Evolutionary conservation across 2,329 filamentous ascomycete species (phyloP).

Genomic region (Aschersonia sp.): DNA sequence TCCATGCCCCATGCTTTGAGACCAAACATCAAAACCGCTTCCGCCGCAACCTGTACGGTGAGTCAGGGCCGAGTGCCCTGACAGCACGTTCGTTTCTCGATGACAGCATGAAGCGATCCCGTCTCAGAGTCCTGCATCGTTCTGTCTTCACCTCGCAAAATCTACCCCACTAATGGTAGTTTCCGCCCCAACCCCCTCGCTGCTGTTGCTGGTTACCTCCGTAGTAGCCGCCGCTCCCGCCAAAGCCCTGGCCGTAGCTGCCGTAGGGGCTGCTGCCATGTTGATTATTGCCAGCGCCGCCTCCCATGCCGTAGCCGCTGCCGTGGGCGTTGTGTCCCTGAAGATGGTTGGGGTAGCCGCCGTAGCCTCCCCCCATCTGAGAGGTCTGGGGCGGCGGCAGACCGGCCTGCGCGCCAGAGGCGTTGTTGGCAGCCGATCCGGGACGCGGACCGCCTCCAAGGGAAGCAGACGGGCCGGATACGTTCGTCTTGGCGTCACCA

Average conservation of each 20-base stretch:
- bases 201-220: conserved; percentile 27
- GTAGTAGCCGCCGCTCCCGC: conserved; percentile 30
- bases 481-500: conserved; percentile 34
- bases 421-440: conserved; percentile 41
- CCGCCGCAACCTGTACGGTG: no score
- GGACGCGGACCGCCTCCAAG: conserved; percentile 36
- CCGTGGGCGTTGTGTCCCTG: conserved; percentile 39
- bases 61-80: background rate
- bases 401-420: conserved; percentile 32
- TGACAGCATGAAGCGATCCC: background rate
- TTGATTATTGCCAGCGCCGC: conserved; percentile 33
- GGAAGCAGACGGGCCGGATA: conserved; percentile 40
- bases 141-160: conserved; percentile 12
- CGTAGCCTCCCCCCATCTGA: conserved; percentile 37
- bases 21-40: no score
- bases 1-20: no score
- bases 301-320: conserved; percentile 40
- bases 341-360: conserved; percentile 39
- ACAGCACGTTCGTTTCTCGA: background rate
- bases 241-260: conserved; percentile 34
- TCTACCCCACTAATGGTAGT: conserved; percentile 36
- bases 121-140: background rate
- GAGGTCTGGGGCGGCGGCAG: conserved; percentile 41
- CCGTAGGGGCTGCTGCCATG: conserved; percentile 38
- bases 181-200: conserved; percentile 43